Base-by-base conservation (phyloP, 495 filamentous ascomycete species). In the Xylaria castorea region DNA sequence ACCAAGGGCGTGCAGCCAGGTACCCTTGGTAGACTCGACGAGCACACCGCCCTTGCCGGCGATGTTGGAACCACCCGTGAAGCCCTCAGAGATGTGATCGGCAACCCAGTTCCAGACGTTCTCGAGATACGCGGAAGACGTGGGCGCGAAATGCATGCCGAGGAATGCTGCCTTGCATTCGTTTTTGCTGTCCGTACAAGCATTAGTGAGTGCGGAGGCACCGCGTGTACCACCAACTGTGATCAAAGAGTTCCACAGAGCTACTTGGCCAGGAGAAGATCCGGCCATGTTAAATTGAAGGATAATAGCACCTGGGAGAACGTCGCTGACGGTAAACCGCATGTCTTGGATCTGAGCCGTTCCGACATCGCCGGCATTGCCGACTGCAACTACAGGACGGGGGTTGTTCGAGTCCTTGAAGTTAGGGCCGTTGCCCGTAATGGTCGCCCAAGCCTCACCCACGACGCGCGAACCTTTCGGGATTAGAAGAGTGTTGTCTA, bases 51-150 rank as follows among this genome's bases (percentile, higher is more conserved):
- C 76, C 51, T 82, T 82, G 14, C 75, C 81, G 2, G 83, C 81
- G 48, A 84, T 82, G 74, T 71, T 80, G 40, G 75, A 80, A 1
- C 83, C 83, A 4, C 90, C 80, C 36, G 77, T 75, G 12, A 85
- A 79, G 64, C 86, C 85, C 62, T 94, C 92, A 3, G 91, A 76
- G 70, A 92, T 90, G 78, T 94, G 92, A 72, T 94, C 92, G 3
- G 91, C 90, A 1, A 89, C 88, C 92, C 92, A 91, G 66, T 90
- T 82, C 91, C 91, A 92, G 8, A 85, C 83, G 71, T 93, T 94
- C 77, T 93, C 91, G 50, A 92, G 64, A 74, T 92, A 94, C 0
- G 84, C 81, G 0, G 81, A 83, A 1, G 88, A 91, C 5, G 75
- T 84, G 18, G 86, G 72, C 0, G 91, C 87, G 40, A 94, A 81